phyloP scores from a whole-genome alignment of 768 basidiomycete genomes.

The Pisolithus sp. region DNA sequence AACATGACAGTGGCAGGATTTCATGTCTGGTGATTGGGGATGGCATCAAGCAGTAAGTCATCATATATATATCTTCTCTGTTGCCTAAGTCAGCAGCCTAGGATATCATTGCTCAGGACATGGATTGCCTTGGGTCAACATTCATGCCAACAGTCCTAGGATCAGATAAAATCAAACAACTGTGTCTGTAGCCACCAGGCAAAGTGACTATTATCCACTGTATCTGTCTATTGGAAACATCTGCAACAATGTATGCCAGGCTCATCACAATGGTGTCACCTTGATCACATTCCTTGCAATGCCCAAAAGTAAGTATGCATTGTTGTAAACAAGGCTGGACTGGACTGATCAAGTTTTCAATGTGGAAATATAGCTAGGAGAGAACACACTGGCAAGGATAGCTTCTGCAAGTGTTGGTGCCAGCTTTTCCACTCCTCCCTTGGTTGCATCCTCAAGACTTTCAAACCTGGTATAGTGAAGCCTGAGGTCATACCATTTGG shows the following conservation, averaged over 20 bases:
- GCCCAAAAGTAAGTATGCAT: no score
- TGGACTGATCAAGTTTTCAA: no score
- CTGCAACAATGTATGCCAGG: neutral
- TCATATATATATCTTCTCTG: neutral
- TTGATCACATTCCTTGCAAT: no score
- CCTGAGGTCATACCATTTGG: conserved; percentile 12
- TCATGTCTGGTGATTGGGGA: conserved; percentile 9
- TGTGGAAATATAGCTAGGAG: neutral
- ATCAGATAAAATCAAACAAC: conserved; percentile 21
- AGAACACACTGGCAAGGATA: conserved; percentile 1
- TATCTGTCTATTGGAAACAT: conserved; percentile 13
- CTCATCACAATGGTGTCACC: no score
- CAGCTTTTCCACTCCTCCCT: conserved; percentile 19
- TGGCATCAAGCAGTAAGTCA: conserved; percentile 12
- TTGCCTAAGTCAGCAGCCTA: no score
- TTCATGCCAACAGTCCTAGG: conserved; percentile 14
- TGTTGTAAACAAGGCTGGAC: neutral
- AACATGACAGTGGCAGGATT: neutral
- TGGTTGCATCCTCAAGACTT: conserved; percentile 5
- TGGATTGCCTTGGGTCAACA: conserved; percentile 4
- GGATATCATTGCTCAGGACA: no score
- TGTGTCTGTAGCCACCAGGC: conserved; percentile 16
- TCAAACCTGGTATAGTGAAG: conserved; percentile 9
- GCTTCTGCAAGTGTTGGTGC: conserved; percentile 11
- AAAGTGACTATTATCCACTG: conserved; percentile 16